These are phyloP conservation scores for Mycena floridula DNA, from an alignment of 768 basidiomycete species.

Conservation along the genomic window DNA sequence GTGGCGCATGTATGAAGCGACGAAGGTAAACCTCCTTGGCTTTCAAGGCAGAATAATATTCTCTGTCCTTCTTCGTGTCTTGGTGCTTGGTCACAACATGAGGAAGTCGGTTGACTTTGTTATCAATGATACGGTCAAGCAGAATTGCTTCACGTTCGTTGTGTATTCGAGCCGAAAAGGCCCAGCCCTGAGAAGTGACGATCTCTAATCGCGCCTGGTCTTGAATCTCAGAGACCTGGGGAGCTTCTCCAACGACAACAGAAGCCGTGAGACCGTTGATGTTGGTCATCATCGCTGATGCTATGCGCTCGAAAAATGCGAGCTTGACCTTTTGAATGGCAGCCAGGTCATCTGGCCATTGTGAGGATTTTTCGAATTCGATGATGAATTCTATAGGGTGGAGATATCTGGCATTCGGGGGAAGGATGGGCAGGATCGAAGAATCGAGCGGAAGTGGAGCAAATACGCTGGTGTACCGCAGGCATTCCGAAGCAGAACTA, in stretches of 20 bases:
- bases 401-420: constrained; percentile 56
- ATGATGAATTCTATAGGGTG: constrained; percentile 70
- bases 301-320: constrained; percentile 84
- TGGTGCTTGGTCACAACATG: constrained; percentile 25
- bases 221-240: constrained; percentile 44
- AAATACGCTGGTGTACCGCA: constrained; percentile 83
- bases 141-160: constrained; percentile 81
- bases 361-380: constrained; percentile 87
- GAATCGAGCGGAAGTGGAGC: constrained; percentile 68
- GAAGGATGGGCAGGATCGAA: constrained; percentile 44
- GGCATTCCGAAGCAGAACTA: constrained; percentile 61
- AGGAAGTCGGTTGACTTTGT: constrained; percentile 31
- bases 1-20: constrained; percentile 75
- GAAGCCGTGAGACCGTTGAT: constrained; percentile 45
- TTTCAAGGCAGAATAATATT: constrained; percentile 48
- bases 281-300: constrained; percentile 50
- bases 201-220: constrained; percentile 76
- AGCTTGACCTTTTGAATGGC: constrained; percentile 94
- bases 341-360: constrained; percentile 91
- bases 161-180: constrained; percentile 79
- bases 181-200: constrained; percentile 77
- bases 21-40: constrained; percentile 56
- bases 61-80: constrained; percentile 33
- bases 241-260: constrained; percentile 53
- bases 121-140: constrained; percentile 61